Evolutionary conservation across 2,329 filamentous ascomycete species (phyloP).

Genomic region (Zymoseptoria pseudotritici): DNA sequence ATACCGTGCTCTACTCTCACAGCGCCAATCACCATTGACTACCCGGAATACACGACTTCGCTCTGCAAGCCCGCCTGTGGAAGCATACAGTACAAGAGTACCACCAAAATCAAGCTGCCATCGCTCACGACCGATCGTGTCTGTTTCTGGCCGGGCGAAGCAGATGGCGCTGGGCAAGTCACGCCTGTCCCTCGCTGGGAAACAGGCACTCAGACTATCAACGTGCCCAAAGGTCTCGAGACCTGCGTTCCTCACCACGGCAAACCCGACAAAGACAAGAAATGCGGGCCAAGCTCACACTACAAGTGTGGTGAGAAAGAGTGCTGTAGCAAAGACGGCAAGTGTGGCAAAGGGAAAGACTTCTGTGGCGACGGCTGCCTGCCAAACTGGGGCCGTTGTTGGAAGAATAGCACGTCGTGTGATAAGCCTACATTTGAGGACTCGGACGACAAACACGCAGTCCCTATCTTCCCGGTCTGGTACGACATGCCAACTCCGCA

Average conservation of each 20-base stretch:
- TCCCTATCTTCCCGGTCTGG: slow-evolving; percentile 9
- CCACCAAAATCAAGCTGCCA: slow-evolving; percentile 3
- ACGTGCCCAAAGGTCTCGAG: slow-evolving; percentile 1
- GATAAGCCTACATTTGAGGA: not conserved
- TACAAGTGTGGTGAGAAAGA: slow-evolving; percentile 9
- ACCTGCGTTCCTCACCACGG: slow-evolving; percentile 5
- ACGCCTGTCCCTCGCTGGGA: slow-evolving; percentile 3
- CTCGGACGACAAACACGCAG: slow-evolving; percentile 1
- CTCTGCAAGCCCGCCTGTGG: slow-evolving; percentile 9
- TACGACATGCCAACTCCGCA: slow-evolving; percentile 2
- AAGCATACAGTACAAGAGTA: slow-evolving; percentile 3
- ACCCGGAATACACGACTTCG: slow-evolving; percentile 7
- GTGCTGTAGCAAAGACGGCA: slow-evolving; percentile 12
- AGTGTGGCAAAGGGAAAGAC: slow-evolving; percentile 9
- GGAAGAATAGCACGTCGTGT: slow-evolving; percentile 12
- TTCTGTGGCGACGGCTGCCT: slow-evolving; percentile 12
- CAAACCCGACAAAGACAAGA: slow-evolving; percentile 1
- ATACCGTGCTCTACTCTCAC: slow-evolving; percentile 7
- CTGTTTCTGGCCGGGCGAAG: slow-evolving; percentile 4
- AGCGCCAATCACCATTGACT: not conserved
- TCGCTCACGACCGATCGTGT: slow-evolving; percentile 3
- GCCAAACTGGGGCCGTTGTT: slow-evolving; percentile 12
- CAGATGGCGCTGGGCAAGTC: not conserved
- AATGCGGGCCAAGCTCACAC: slow-evolving; percentile 7
- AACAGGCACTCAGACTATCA: not conserved